Evolutionary conservation across 116 monocot genomes (phyloP).

Genomic region (Papilionanthe hybrid): DNA sequence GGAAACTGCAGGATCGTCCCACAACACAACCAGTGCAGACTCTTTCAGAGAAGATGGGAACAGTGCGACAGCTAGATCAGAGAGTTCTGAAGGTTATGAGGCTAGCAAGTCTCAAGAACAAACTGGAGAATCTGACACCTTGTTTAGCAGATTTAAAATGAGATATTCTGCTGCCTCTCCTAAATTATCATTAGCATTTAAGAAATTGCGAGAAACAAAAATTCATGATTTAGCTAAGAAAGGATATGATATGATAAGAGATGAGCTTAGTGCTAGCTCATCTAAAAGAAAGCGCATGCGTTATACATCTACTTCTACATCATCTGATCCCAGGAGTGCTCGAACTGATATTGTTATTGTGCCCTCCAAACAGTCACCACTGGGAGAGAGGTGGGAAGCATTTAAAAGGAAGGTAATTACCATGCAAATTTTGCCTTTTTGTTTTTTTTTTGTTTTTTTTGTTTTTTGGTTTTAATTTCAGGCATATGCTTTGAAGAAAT

Average conservation of each 20-base stretch:
- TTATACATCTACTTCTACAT: constrained; percentile 26
- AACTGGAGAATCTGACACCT: constrained; percentile 30
- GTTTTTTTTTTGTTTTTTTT: not conserved
- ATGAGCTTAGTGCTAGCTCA: constrained; percentile 63
- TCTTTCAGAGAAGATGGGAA: constrained; percentile 14
- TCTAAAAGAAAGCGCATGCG: constrained; percentile 42
- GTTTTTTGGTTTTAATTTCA: not conserved
- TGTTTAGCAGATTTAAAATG: constrained; percentile 57
- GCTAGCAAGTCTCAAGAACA: constrained; percentile 22
- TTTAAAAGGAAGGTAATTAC: constrained; percentile 79
- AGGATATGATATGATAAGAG: constrained; percentile 75
- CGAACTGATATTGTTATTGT: constrained; percentile 79
- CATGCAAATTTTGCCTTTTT: not conserved
- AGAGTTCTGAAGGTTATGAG: constrained; percentile 22
- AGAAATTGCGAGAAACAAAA: constrained; percentile 62
- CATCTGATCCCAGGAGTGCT: constrained; percentile 60
- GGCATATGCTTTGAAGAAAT: not conserved
- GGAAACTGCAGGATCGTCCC: constrained; percentile 26
- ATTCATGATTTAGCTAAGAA: constrained; percentile 62
- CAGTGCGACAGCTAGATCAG: constrained; percentile 18
- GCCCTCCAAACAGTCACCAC: constrained; percentile 62
- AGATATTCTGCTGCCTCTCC: constrained; percentile 54
- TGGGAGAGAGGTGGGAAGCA: constrained; percentile 86
- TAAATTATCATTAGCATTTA: constrained; percentile 47
- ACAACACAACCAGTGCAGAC: constrained; percentile 12